Base-by-base conservation (phyloP, 495 filamentous ascomycete species). In the Daldinia vernicosa region DNA sequence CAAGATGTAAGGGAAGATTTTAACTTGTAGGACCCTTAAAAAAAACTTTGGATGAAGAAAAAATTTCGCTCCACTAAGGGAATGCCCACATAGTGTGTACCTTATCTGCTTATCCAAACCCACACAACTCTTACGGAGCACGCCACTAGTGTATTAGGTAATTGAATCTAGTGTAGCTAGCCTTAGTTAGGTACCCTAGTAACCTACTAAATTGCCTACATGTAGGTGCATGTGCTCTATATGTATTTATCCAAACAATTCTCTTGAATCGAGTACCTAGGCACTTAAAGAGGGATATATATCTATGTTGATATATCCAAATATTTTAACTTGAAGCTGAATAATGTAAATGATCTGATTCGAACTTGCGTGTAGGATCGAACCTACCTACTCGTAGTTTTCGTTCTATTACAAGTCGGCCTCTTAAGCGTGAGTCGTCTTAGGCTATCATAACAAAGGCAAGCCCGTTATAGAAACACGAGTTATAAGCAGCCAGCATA, bases 1-100 rank as follows among this genome's bases (percentile, higher is more conserved):
- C 26, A 52, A 14, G 19, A 52, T 52, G 45, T 26, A 52, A 24
- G 26, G 24, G 11, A n/a, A 28, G 4, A 52, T 7, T 22, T 52
- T 6, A 30, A 28, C 24, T 55, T 55, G 24, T 11, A 55, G 12
- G 30, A 4, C 14, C 14, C 30, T 55, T 7, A 5, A 55, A 15
- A 33, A 55, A n/a, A 52, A 52, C 50, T 52, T 52, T 52, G 15
- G 14, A 24, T 12, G 50, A 24, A 60, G 40, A 47, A 61, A 67
- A 67, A 67, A 61, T 55, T 67, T 67, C 39, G 57, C 35, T 61
- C 40, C 40, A 53, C 37, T 60, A 53, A 30, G 26, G 28, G 7
- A 47, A 17, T 0, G 7, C 43, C 43, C 43, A 47, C 43, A 47
- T 47, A 47, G 43, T 47, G 43, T 9, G 43, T 19, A 47, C 43